Evolutionary conservation across 371 early-diverging fungal species (phyloP).

Genomic region (Rhizopus microsporus): DNA sequence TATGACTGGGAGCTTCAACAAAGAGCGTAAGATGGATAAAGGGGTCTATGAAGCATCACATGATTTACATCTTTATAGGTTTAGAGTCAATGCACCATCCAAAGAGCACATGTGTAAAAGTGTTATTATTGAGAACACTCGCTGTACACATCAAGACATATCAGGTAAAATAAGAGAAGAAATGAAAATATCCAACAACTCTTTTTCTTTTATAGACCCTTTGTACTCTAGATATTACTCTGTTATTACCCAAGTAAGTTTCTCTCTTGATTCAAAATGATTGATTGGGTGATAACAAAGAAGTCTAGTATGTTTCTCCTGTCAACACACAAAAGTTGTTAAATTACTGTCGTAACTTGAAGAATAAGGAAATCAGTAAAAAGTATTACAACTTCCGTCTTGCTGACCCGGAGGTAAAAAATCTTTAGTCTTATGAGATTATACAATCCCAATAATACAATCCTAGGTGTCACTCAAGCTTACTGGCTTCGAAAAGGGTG

Average conservation of each 20-base stretch:
- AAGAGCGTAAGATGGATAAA: constrained; percentile 51
- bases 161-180: constrained; percentile 25
- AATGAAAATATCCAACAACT: background rate
- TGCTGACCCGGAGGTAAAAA: constrained; percentile 48
- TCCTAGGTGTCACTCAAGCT: constrained; percentile 47
- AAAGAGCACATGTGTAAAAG: constrained; percentile 79
- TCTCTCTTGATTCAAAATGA: background rate
- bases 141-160: constrained; percentile 49
- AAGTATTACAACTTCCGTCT: constrained; percentile 65
- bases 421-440: background rate
- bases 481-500: constrained; percentile 74
- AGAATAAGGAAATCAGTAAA: constrained; percentile 51
- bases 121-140: constrained; percentile 82
- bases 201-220: no score
- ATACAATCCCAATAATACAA: background rate
- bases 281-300: background rate
- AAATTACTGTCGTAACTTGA: constrained; percentile 61
- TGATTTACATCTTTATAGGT: constrained; percentile 22
- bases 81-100: constrained; percentile 68
- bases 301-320: constrained; percentile 64
- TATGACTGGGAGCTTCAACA: constrained; percentile 75
- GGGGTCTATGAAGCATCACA: background rate
- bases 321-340: constrained; percentile 68
- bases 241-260: constrained; percentile 59
- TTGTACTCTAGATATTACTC: constrained; percentile 49